A percentile compares a stretch with the other conserved stretches of the same genome.
Conservation (phyloP, 2,329 filamentous ascomycete genomes). For the Colletotrichum falcatum region DNA sequence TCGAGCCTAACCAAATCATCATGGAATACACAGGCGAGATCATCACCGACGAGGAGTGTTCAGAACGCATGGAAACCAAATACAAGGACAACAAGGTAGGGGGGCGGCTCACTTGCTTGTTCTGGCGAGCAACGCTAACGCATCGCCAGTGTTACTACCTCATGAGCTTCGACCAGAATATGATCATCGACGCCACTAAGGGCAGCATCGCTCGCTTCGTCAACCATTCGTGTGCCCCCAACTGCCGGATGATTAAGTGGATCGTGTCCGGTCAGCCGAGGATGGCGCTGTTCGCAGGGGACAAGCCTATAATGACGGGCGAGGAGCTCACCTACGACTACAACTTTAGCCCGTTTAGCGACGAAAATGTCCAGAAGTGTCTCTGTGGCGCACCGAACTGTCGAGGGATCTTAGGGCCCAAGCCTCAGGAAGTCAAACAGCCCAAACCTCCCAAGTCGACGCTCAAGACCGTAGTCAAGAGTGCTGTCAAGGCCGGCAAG, state of each 20-base stretch:
- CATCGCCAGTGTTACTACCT: slow-evolving; percentile 88
- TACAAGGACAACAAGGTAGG: slow-evolving; percentile 94
- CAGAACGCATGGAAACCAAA: slow-evolving; percentile 89
- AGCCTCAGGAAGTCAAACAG: slow-evolving; percentile 66
- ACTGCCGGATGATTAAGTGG: slow-evolving; percentile 98
- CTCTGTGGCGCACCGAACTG: slow-evolving; percentile 73
- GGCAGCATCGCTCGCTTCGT: slow-evolving; percentile 98
- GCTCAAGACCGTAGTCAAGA: slow-evolving; percentile 54
- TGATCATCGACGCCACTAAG: slow-evolving; percentile 97
- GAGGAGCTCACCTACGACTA: slow-evolving; percentile 97
- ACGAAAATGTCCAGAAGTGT: slow-evolving; percentile 76
- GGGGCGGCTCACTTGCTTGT: slow-evolving; percentile 39
- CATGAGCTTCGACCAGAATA: slow-evolving; percentile 98
- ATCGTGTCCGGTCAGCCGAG: slow-evolving; percentile 92
- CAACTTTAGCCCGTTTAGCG: slow-evolving; percentile 77
- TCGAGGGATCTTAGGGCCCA: slow-evolving; percentile 72
- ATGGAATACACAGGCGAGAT: slow-evolving; percentile 99
- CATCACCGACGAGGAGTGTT: slow-evolving; percentile 93
- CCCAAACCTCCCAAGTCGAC: slow-evolving; percentile 59
- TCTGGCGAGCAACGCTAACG: slow-evolving; percentile 36
- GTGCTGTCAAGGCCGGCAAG: slow-evolving; percentile 62
- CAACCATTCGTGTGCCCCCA: slow-evolving; percentile 96
- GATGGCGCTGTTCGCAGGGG: slow-evolving; percentile 96
- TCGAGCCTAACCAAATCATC: slow-evolving; percentile 92
- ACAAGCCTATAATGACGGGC: slow-evolving; percentile 89